A percentile compares a stretch with the other conserved stretches of the same genome.
Evolutionary conservation across 2,329 filamentous ascomycete species (phyloP).

Genomic region (Colletotrichum noveboracense): DNA sequence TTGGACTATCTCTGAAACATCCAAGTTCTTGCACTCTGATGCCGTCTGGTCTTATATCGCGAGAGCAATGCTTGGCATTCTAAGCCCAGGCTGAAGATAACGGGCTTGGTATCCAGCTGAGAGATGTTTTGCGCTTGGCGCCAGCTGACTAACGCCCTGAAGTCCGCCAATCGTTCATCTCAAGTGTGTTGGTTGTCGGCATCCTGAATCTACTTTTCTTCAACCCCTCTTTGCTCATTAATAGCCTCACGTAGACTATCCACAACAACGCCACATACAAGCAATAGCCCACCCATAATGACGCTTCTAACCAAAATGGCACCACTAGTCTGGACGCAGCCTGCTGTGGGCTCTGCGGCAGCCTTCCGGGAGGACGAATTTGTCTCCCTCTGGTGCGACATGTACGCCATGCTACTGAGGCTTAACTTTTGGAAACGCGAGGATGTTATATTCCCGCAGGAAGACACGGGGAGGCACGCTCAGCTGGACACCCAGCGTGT

Average conservation of each 20-base stretch:
- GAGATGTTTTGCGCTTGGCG: background rate
- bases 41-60: background rate
- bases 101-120: background rate
- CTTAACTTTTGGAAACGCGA: background rate
- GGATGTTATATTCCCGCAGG: background rate
- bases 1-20: background rate
- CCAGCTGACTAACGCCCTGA: background rate
- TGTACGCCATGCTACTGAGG: background rate
- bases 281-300: background rate
- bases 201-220: background rate
- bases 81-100: background rate
- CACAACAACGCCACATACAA: background rate
- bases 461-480: background rate
- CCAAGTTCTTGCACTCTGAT: background rate
- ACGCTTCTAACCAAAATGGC: background rate
- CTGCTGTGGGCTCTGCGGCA: background rate
- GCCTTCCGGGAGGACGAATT: slow-evolving; percentile 4
- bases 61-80: background rate
- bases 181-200: background rate
- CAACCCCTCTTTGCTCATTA: background rate
- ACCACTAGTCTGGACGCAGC: background rate
- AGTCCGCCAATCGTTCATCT: background rate
- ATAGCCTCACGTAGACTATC: background rate
- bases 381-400: slow-evolving; percentile 4
- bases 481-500: background rate